Conservation (phyloP, 768 basidiomycete species). For the Termitomyces sp. region DNA sequence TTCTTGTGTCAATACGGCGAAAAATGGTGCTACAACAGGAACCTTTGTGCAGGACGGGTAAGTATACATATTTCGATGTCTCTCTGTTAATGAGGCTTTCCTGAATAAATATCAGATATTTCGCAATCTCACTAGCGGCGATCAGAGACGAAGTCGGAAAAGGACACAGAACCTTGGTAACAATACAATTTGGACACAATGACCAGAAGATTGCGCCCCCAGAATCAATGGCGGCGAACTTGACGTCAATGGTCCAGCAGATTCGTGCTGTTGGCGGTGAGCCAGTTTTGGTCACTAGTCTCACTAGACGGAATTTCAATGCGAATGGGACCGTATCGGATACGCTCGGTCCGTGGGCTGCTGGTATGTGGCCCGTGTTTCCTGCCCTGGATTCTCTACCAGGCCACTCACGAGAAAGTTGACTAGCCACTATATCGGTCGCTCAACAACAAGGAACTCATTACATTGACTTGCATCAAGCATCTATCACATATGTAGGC, state of each 20-base stretch:
- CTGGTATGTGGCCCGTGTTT: constrained; percentile 17
- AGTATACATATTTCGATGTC: neutral
- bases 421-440: constrained; percentile 28
- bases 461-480: constrained; percentile 31
- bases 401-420: neutral
- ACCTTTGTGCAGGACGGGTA: neutral
- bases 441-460: constrained; percentile 31
- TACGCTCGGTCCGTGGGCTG: constrained; percentile 31
- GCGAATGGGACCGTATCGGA: constrained; percentile 31
- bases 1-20: neutral
- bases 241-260: constrained; percentile 34
- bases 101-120: neutral
- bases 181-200: constrained; percentile 39
- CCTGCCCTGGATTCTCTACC: neutral
- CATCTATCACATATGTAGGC: constrained; percentile 28
- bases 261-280: constrained; percentile 31
- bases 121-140: neutral
- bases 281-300: constrained; percentile 35
- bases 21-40: neutral
- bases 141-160: constrained; percentile 29
- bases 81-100: neutral
- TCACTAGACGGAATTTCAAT: constrained; percentile 32
- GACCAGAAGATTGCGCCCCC: constrained; percentile 36
- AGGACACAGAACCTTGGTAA: constrained; percentile 29
- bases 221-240: constrained; percentile 37